A percentile compares a stretch with the other conserved stretches of the same genome.
phyloP scores from a whole-genome alignment of 805 yeast genomes.

The Metschnikowia santaceciliae region DNA sequence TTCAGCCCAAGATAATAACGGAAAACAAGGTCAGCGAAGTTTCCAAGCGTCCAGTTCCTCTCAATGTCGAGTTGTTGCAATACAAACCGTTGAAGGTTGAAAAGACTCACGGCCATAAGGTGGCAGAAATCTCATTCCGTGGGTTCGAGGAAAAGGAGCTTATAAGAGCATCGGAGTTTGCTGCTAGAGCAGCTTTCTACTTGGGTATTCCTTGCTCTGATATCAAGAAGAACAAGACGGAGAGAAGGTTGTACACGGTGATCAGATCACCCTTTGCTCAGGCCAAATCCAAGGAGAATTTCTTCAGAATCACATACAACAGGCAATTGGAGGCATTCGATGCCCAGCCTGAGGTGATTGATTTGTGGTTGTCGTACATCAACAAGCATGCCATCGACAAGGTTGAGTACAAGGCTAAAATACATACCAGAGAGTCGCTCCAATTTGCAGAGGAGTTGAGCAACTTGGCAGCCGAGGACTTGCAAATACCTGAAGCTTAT shows the following conservation, averaged over 20 bases:
- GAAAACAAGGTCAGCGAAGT: constrained; percentile 19
- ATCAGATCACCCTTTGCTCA: constrained; percentile 90
- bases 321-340: constrained; percentile 76
- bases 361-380: constrained; percentile 73
- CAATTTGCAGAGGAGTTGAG: constrained; percentile 33
- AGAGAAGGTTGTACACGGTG: constrained; percentile 88
- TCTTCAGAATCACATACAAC: constrained; percentile 80
- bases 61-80: constrained; percentile 76
- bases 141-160: constrained; percentile 68
- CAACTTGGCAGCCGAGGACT: constrained; percentile 23
- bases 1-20: constrained; percentile 28
- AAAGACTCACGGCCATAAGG: constrained; percentile 65
- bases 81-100: constrained; percentile 74
- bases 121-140: constrained; percentile 71
- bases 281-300: constrained; percentile 92
- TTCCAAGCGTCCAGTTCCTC: constrained; percentile 62
- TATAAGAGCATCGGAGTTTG: constrained; percentile 78
- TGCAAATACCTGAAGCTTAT: constrained; percentile 32
- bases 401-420: constrained; percentile 75
- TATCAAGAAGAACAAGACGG: constrained; percentile 62
- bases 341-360: constrained; percentile 78
- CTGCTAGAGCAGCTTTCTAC: constrained; percentile 84
- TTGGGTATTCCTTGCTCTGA: constrained; percentile 83
- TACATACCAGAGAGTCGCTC: constrained; percentile 44
- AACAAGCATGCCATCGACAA: constrained; percentile 75